These are phyloP conservation scores for Alternaria consortialis DNA, from an alignment of 2,329 filamentous ascomycete genomes.

Conservation along the genomic window DNA sequence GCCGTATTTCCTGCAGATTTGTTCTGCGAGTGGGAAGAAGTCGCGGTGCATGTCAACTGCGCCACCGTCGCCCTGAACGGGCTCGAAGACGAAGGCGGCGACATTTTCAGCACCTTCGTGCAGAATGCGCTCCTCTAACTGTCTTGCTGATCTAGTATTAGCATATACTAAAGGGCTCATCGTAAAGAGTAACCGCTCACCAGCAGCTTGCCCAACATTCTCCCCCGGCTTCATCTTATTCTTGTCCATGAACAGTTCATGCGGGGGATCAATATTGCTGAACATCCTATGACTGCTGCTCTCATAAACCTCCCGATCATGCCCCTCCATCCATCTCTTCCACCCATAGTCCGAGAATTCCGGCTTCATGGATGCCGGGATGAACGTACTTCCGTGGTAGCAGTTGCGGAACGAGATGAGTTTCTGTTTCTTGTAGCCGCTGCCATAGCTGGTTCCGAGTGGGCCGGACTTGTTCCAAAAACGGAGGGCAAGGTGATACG, in stretches of 20 bases:
- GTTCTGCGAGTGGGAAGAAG: no score
- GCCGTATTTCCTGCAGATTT: no score
- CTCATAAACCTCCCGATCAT: not conserved
- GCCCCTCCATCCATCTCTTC: not conserved
- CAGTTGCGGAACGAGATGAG: not conserved
- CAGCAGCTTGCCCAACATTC: no score
- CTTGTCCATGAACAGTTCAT: not conserved
- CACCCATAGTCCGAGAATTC: not conserved
- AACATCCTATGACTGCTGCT: not conserved
- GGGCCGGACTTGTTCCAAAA: not conserved
- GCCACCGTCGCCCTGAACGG: no score
- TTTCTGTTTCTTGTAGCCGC: not conserved
- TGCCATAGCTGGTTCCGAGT: not conserved
- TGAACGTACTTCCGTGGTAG: not conserved
- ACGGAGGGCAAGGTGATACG: not conserved
- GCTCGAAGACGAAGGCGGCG: no score
- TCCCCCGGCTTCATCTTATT: no score
- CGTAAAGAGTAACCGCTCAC: no score
- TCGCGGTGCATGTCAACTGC: no score
- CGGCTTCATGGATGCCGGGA: not conserved
- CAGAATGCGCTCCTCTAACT: no score
- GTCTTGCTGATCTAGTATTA: no score
- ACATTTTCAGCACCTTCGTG: no score
- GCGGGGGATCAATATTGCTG: not conserved
- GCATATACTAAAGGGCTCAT: no score